Conservation (phyloP, 768 basidiomycete species). For the Mycena maculata region DNA sequence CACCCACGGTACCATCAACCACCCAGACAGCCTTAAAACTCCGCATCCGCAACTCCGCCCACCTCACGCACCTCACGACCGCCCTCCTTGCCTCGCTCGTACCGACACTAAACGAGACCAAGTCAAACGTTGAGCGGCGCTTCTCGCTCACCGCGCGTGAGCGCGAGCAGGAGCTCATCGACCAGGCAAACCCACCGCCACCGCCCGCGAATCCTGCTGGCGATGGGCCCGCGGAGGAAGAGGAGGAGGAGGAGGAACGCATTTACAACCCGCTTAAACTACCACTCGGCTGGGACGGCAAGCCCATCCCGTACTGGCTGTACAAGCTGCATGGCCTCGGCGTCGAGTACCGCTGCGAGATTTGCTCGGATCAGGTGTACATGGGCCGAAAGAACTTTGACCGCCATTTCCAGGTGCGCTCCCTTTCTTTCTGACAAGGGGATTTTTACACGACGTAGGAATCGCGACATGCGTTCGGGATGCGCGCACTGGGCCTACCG, state of each 20-base stretch:
- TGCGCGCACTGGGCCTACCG: slow-evolving; percentile 96
- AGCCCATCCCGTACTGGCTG: slow-evolving; percentile 98
- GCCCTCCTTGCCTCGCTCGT: slow-evolving; percentile 74
- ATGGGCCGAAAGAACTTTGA: slow-evolving; percentile 99
- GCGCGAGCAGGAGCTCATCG: slow-evolving; percentile 92
- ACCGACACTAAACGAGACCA: slow-evolving; percentile 84
- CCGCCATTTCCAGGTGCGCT: slow-evolving; percentile 87
- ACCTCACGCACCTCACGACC: slow-evolving; percentile 76
- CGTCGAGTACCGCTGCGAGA: slow-evolving; percentile 98
- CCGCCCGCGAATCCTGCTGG: slow-evolving; percentile 57
- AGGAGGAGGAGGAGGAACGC: slow-evolving; percentile 90
- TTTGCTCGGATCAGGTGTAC: slow-evolving; percentile 96
- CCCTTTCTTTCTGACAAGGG: slow-evolving; percentile 6
- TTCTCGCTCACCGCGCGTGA: slow-evolving; percentile 98
- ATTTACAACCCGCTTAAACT: slow-evolving; percentile 99
- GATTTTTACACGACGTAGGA: slow-evolving; percentile 65
- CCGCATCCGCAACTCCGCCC: slow-evolving; percentile 74
- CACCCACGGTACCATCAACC: slow-evolving; percentile 41
- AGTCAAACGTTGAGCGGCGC: slow-evolving; percentile 95
- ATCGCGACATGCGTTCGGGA: slow-evolving; percentile 96
- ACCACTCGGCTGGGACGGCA: slow-evolving; percentile 97
- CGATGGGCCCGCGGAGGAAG: slow-evolving; percentile 67
- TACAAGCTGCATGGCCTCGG: slow-evolving; percentile 98
- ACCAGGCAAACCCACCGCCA: slow-evolving; percentile 68
- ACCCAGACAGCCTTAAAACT: slow-evolving; percentile 55